Evolutionary conservation across 345 rosid genomes (phyloP), one percentile per base, ranked within the genome.

Genomic region (Eucalyptus regnans): DNA sequence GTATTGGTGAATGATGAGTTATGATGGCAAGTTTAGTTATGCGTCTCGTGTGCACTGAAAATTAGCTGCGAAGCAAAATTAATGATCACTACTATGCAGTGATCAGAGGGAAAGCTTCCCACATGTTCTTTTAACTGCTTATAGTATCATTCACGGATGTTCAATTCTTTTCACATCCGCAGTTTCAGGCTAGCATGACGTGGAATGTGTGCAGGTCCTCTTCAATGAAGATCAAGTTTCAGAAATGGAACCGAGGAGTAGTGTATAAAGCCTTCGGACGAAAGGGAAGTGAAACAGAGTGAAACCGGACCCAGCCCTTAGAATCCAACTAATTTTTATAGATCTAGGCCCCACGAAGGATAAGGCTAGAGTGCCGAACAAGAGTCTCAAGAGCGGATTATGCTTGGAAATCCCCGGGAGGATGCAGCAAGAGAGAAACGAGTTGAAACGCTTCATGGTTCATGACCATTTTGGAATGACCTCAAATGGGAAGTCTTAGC

Each of bases 351-450:
- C 43, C n/a, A 9, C 23, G 60, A 54, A 20, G 60, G 89, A 25
- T 18, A 92, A 91, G 87, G 89, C 83, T 25, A 96, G 93, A 91
- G 88, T 62, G 71, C 88, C 93, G 50, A 93, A 86, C 87, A 93
- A 93, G 90, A 76, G 89, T 87, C 92, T 85, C 54, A 88, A 90
- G 37, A 94, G 56, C 86, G 95, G 98, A 23, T 76, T 96, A 87
- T 94, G 96, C 93, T 89, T 96, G 91, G 96, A 95, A 90, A 94
- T 96, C 86, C 96, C 97, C 7, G 98, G 98, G 62, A 96, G 99
- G 91, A 97, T 96, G 87, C 99, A 96, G 93, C 98, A 94, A 87
- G 99, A 97, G 79, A 92, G 91, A 91, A 94, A 94, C 88, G 96
- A 94, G 71, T 87, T 92, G 90, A 94, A 95, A 90, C 90, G 91